A percentile compares a stretch with the other conserved stretches of the same genome.
phyloP scores from a whole-genome alignment of 2,329 filamentous ascomycete genomes.

The Monosporascus ibericus region DNA sequence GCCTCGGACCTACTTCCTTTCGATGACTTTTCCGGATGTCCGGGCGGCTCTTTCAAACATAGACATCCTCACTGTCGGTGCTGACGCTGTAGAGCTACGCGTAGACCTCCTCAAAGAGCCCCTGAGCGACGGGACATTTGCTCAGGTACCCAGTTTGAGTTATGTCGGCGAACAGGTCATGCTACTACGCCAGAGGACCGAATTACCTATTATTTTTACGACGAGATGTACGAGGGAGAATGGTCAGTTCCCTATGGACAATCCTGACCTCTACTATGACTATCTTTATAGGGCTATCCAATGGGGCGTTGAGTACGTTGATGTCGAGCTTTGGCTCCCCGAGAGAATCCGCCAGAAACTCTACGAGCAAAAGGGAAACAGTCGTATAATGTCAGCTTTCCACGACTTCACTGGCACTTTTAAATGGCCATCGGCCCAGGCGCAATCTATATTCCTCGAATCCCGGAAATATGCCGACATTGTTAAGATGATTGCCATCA shows the following conservation, averaged over 20 bases:
- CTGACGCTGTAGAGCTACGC: slow-evolving; percentile 78
- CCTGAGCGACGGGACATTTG: slow-evolving; percentile 53
- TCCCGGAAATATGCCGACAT: slow-evolving; percentile 74
- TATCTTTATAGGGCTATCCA: slow-evolving; percentile 81
- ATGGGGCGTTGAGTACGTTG: slow-evolving; percentile 86
- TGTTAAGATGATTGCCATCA: slow-evolving; percentile 85
- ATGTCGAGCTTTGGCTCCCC: slow-evolving; percentile 82
- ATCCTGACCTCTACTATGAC: slow-evolving; percentile 66
- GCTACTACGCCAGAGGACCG: slow-evolving; percentile 74
- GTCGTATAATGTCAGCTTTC: slow-evolving; percentile 85
- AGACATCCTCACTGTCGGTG: slow-evolving; percentile 80
- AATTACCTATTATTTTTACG: slow-evolving; percentile 86
- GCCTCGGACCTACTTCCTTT: slow-evolving; percentile 75
- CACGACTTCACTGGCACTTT: slow-evolving; percentile 83
- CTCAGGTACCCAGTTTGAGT: slow-evolving; percentile 66
- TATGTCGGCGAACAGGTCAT: slow-evolving; percentile 86
- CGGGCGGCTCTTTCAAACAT: slow-evolving; percentile 76
- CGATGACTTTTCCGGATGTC: slow-evolving; percentile 83
- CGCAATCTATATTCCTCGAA: slow-evolving; percentile 64
- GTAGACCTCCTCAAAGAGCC: slow-evolving; percentile 77
- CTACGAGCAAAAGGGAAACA: slow-evolving; percentile 66
- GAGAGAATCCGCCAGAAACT: slow-evolving; percentile 65
- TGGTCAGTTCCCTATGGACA: slow-evolving; percentile 77
- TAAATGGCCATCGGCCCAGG: slow-evolving; percentile 72
- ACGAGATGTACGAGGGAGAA: slow-evolving; percentile 78